These are phyloP conservation scores for Chalciporus sphaerocephalus DNA, from an alignment of 768 basidiomycete species.

Conservation along the genomic window DNA sequence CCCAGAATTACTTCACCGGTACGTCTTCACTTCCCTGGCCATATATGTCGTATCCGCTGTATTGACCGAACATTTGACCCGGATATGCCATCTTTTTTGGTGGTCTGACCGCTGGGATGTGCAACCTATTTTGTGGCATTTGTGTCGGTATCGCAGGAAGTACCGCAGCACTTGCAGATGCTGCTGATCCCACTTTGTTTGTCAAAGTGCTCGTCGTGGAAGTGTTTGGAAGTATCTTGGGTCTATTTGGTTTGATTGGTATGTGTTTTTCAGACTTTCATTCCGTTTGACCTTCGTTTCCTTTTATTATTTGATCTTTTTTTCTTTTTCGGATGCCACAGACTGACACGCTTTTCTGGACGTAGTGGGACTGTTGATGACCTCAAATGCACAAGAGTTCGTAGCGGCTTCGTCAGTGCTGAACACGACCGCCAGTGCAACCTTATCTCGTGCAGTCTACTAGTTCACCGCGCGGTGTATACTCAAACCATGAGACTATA, in stretches of 20 bases:
- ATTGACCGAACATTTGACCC: too few species aligned
- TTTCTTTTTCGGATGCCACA: background rate
- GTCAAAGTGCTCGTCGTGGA: slow-evolving; percentile 97
- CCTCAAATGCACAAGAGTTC: slow-evolving; percentile 62
- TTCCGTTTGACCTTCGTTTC: background rate
- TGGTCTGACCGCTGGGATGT: slow-evolving; percentile 87
- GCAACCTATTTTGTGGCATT: slow-evolving; percentile 92
- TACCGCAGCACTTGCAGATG: slow-evolving; percentile 92
- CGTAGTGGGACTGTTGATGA: slow-evolving; percentile 78
- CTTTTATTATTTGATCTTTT: too few species aligned
- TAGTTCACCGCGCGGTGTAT: slow-evolving; percentile 14
- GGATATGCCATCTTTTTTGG: slow-evolving; percentile 97
- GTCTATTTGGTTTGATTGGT: slow-evolving; percentile 92
- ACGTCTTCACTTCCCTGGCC: slow-evolving; percentile 6
- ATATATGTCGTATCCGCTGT: background rate
- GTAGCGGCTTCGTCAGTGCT: slow-evolving; percentile 32
- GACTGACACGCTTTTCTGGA: background rate
- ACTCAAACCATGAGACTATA: too few species aligned
- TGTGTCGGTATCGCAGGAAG: slow-evolving; percentile 94
- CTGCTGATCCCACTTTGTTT: slow-evolving; percentile 89
- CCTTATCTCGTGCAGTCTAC: slow-evolving; percentile 34
- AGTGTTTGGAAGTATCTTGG: slow-evolving; percentile 88
- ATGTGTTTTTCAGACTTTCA: slow-evolving; percentile 36
- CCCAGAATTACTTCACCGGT: slow-evolving; percentile 92
- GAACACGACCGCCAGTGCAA: slow-evolving; percentile 22